phyloP scores from a whole-genome alignment of 805 yeast species.

The Ogataea methylovora region DNA sequence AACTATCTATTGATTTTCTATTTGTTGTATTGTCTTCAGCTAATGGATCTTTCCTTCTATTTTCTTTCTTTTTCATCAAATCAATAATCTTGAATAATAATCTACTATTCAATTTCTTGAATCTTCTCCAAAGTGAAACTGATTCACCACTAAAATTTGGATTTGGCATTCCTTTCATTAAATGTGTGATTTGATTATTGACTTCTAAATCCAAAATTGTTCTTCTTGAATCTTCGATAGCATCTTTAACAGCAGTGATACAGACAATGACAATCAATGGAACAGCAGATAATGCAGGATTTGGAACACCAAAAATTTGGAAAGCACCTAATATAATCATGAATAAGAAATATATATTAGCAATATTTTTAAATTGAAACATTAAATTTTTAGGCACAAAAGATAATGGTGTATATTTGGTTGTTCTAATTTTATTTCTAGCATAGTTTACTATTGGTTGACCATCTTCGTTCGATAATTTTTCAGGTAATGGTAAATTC shows the following conservation, averaged over 20 bases:
- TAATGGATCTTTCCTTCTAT: conserved; percentile 1
- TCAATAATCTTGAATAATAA: conserved; percentile 1
- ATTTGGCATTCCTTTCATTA: conserved; percentile 46
- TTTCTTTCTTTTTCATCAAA: conserved; percentile 1
- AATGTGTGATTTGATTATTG: conserved; percentile 57
- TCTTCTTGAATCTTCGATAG: conserved; percentile 68
- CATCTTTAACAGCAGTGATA: conserved; percentile 71
- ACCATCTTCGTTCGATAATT: neutral
- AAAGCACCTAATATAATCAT: conserved; percentile 52
- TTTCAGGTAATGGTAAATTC: conserved; percentile 48
- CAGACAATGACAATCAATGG: conserved; percentile 75
- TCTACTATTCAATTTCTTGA: conserved; percentile 49
- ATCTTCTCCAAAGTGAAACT: conserved; percentile 57
- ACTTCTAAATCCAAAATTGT: conserved; percentile 56
- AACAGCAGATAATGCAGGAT: conserved; percentile 70
- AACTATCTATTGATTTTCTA: conserved; percentile 23
- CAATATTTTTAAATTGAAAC: conserved; percentile 51
- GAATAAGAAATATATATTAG: conserved; percentile 50
- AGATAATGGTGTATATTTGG: conserved; percentile 52
- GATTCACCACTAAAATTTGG: conserved; percentile 48
- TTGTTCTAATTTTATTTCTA: conserved; percentile 53
- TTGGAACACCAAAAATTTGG: conserved; percentile 64
- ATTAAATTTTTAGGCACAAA: conserved; percentile 50
- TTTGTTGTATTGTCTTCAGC: neutral
- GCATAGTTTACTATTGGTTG: conserved; percentile 24